Percentiles rank a stretch among this genome's conserved stretches.
phyloP scores from a whole-genome alignment of 176 grass and related monocot species.

The Cocos nucifera region DNA sequence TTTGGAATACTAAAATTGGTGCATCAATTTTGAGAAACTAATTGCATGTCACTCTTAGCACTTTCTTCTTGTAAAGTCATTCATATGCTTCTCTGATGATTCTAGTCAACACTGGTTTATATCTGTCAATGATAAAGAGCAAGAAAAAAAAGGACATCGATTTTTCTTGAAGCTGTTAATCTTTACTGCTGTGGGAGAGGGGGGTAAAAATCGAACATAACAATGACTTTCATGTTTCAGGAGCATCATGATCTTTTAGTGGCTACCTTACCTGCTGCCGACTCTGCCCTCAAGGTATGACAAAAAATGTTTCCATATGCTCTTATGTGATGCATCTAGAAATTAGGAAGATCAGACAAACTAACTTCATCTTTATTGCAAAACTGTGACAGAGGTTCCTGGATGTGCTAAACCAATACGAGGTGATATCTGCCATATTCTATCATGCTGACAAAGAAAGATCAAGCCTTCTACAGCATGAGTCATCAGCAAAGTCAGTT shows the following conservation, averaged over 20 bases:
- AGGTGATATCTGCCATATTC: conserved; percentile 55
- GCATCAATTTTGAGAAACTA: too few relatives aligned
- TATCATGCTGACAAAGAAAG: conserved; percentile 94
- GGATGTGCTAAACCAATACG: conserved; percentile 61
- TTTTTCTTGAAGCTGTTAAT: too few relatives aligned
- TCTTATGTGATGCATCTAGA: neutral
- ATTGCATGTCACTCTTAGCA: too few relatives aligned
- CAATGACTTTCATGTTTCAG: conserved; percentile 25
- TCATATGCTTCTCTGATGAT: too few relatives aligned
- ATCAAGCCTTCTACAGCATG: conserved; percentile 67
- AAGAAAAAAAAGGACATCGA: too few relatives aligned
- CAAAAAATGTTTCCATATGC: neutral
- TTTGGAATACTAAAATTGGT: too few relatives aligned
- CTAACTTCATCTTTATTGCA: too few relatives aligned
- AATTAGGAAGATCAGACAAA: neutral
- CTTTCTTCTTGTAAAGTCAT: too few relatives aligned
- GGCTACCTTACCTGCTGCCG: conserved; percentile 64
- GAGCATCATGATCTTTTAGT: conserved; percentile 95
- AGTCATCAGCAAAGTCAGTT: conserved; percentile 68
- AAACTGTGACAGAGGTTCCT: conserved; percentile 45
- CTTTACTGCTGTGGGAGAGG: too few relatives aligned
- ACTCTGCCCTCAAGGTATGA: conserved; percentile 75
- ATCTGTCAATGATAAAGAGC: too few relatives aligned
- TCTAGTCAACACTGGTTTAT: too few relatives aligned
- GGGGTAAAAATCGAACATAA: neutral